Conservation (phyloP, 2,329 filamentous ascomycete species). For the Capronia epimyces region DNA sequence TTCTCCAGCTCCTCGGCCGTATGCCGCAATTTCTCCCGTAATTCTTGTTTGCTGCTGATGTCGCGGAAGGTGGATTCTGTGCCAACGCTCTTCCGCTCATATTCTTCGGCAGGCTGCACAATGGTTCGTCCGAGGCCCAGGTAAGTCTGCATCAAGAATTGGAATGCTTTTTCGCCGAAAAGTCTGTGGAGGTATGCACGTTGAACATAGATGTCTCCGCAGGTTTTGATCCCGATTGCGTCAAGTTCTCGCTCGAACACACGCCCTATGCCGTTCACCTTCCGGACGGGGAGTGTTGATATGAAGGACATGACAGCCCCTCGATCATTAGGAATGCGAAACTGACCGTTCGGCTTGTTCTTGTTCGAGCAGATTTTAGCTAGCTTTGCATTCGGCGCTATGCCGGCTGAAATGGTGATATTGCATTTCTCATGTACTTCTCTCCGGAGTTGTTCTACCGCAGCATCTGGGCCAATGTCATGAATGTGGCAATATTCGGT, state of each 20-base stretch:
- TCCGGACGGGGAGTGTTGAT: slow-evolving; percentile 73
- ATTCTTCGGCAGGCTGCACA: slow-evolving; percentile 80
- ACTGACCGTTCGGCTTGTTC: slow-evolving; percentile 97
- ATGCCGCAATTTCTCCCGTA: slow-evolving; percentile 71
- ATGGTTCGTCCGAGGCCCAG: slow-evolving; percentile 80
- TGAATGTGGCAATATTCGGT: slow-evolving; percentile 75
- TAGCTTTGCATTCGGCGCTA: slow-evolving; percentile 85
- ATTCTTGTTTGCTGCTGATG: slow-evolving; percentile 60
- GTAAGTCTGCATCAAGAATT: slow-evolving; percentile 78
- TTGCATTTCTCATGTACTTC: slow-evolving; percentile 70
- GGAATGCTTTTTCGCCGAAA: slow-evolving; percentile 86
- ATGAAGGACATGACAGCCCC: slow-evolving; percentile 78
- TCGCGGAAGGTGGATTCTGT: slow-evolving; percentile 90
- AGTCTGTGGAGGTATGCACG: slow-evolving; percentile 68
- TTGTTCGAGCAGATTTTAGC: slow-evolving; percentile 94
- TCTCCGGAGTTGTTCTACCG: slow-evolving; percentile 68
- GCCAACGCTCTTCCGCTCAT: slow-evolving; percentile 87
- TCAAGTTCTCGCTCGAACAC: slow-evolving; percentile 88
- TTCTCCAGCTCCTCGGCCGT: slow-evolving; percentile 82
- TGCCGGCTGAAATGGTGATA: slow-evolving; percentile 88
- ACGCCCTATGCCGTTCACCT: slow-evolving; percentile 90
- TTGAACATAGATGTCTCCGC: slow-evolving; percentile 76
- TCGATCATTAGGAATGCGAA: slow-evolving; percentile 65
- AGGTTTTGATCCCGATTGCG: slow-evolving; percentile 80
- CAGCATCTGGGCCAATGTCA: slow-evolving; percentile 63